These are phyloP conservation scores for Heliosperma pusillum DNA, from an alignment of 148 eudicot species.

Conservation along the genomic window DNA sequence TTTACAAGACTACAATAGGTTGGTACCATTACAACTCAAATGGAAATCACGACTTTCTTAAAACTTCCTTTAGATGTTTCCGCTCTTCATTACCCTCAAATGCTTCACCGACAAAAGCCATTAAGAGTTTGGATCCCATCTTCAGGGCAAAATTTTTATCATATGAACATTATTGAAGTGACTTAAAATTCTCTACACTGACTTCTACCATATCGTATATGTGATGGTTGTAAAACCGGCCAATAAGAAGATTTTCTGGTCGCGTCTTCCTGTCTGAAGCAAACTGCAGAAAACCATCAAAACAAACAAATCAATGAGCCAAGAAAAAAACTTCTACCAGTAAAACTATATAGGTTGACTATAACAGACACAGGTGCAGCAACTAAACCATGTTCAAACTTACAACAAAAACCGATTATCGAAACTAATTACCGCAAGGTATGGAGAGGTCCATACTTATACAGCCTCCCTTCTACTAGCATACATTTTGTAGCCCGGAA, in stretches of 20 bases:
- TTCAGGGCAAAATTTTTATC: constrained; percentile 73
- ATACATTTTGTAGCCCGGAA: too few species aligned
- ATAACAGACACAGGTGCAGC: too few species aligned
- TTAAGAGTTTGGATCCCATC: constrained; percentile 80
- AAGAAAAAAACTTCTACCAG: too few species aligned
- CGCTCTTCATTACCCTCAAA: constrained; percentile 82
- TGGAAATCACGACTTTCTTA: too few species aligned
- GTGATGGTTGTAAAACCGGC: constrained; percentile 85
- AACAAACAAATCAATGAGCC: constrained; percentile 3
- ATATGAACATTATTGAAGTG: constrained; percentile 73
- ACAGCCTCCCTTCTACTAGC: too few species aligned
- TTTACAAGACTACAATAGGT: too few species aligned
- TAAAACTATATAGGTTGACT: too few species aligned
- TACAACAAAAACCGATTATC: too few species aligned
- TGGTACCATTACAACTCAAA: too few species aligned
- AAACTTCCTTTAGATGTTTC: constrained; percentile 84
- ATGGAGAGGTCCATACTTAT: too few species aligned
- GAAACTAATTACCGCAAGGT: too few species aligned
- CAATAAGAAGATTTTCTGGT: constrained; percentile 86
- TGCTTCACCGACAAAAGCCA: constrained; percentile 89
- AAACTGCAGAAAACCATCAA: constrained; percentile 47
- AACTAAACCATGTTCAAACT: too few species aligned
- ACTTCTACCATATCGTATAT: constrained; percentile 92
- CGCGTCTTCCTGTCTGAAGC: constrained; percentile 93
- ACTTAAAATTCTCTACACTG: constrained; percentile 74